phyloP scores from a whole-genome alignment of 2,329 filamentous ascomycete species.

The Aspergillus sp. region DNA sequence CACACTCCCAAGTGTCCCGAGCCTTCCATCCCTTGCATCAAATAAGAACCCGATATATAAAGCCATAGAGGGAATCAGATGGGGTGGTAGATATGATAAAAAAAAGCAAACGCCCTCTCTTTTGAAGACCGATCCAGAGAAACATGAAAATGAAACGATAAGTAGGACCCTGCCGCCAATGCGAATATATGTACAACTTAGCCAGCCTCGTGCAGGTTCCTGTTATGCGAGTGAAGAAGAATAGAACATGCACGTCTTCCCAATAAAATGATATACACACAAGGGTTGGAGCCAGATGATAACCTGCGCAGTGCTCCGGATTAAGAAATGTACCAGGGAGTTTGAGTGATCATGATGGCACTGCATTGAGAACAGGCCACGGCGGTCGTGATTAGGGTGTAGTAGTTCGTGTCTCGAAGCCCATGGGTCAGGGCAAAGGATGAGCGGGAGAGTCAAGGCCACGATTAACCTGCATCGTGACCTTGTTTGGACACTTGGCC shows the following conservation, averaged over 20 bases:
- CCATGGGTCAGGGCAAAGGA: background rate
- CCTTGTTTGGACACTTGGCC: conserved; percentile 18
- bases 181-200: conserved; percentile 42
- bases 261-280: conserved; percentile 28
- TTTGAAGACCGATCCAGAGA: conserved; percentile 19
- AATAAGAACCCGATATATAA: conserved; percentile 25
- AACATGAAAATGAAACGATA: conserved; percentile 18
- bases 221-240: conserved; percentile 25
- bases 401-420: background rate
- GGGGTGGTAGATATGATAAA: conserved; percentile 12
- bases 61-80: conserved; percentile 20
- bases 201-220: conserved; percentile 28
- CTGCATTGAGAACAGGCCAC: background rate
- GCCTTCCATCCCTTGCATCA: conserved; percentile 17
- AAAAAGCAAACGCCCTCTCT: conserved; percentile 16
- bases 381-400: background rate
- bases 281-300: conserved; percentile 14
- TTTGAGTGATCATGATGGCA: background rate
- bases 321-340: background rate
- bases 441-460: background rate
- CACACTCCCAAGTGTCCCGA: conserved; percentile 12
- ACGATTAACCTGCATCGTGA: conserved; percentile 16
- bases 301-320: conserved; percentile 7
- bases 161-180: conserved; percentile 30
- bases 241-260: conserved; percentile 19